Evolutionary conservation across 805 yeast species (phyloP).

Genomic region (Wickerhamomyces sydowiorum): DNA sequence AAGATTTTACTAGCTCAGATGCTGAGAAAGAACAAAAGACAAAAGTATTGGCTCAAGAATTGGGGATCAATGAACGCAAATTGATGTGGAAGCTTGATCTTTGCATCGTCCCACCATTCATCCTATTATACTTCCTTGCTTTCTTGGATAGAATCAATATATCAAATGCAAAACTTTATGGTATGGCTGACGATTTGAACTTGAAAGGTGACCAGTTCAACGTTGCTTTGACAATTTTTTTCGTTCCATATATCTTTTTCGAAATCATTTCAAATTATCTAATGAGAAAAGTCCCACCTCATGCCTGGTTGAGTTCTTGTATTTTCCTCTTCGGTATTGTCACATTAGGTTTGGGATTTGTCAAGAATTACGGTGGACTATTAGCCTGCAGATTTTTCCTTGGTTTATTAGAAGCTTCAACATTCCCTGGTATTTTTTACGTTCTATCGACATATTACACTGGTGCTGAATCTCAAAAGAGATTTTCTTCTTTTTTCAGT

Average conservation of each 20-base stretch:
- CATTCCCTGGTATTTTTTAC: constrained; percentile 46
- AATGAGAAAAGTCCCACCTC: constrained; percentile 32
- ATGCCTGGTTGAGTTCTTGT: constrained; percentile 29
- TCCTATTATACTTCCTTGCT: constrained; percentile 67
- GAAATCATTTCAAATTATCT: constrained; percentile 34
- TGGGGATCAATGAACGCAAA: constrained; percentile 46
- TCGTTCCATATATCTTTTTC: constrained; percentile 37
- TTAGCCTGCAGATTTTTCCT: constrained; percentile 43
- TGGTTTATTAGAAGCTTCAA: constrained; percentile 49
- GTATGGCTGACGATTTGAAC: constrained; percentile 49
- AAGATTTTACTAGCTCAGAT: constrained; percentile 11
- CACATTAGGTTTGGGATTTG: constrained; percentile 39
- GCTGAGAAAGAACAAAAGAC: constrained; percentile 17
- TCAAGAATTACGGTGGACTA: constrained; percentile 36
- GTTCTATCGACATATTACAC: constrained; percentile 43
- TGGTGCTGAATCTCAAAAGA: constrained; percentile 39
- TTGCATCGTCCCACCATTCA: constrained; percentile 72
- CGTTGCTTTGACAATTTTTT: constrained; percentile 41
- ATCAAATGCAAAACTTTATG: constrained; percentile 74
- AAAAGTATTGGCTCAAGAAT: constrained; percentile 32
- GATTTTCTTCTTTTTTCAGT: constrained; percentile 43
- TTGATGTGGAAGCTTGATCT: constrained; percentile 62
- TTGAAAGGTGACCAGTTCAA: constrained; percentile 40
- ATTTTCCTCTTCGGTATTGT: constrained; percentile 34
- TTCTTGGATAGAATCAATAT: constrained; percentile 80